Conservation (phyloP, 805 yeast species). For the Pichia phayaonensis region DNA sequence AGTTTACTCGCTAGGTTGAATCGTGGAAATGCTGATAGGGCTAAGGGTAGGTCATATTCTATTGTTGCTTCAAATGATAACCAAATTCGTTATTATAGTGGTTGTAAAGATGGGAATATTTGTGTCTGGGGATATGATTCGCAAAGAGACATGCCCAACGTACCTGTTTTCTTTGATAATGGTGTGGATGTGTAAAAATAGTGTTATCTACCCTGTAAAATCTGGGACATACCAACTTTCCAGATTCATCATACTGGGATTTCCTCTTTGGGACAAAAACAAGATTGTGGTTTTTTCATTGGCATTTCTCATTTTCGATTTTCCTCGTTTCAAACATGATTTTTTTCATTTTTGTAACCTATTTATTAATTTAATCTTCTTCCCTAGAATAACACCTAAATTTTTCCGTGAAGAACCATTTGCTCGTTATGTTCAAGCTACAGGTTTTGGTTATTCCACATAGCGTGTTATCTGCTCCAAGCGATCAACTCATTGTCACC, state of each 20-base stretch:
- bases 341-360: background rate
- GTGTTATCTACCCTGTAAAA: too few species aligned
- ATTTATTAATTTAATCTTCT: too few species aligned
- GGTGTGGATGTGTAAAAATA: constrained; percentile 9
- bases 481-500: background rate
- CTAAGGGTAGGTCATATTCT: constrained; percentile 42
- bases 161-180: constrained; percentile 15
- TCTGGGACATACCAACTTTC: background rate
- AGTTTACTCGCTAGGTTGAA: constrained; percentile 51
- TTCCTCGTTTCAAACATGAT: background rate
- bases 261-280: background rate
- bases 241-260: background rate
- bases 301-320: background rate
- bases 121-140: constrained; percentile 44
- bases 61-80: constrained; percentile 42
- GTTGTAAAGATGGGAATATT: constrained; percentile 63
- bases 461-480: background rate
- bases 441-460: constrained; percentile 14
- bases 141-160: constrained; percentile 5
- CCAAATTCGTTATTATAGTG: constrained; percentile 44
- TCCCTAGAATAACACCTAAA: background rate
- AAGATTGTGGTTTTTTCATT: background rate
- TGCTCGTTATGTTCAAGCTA: constrained; percentile 10
- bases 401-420: too few species aligned
- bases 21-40: constrained; percentile 26